phyloP scores from a whole-genome alignment of 768 basidiomycete species.

The Leccinellum albellum region DNA sequence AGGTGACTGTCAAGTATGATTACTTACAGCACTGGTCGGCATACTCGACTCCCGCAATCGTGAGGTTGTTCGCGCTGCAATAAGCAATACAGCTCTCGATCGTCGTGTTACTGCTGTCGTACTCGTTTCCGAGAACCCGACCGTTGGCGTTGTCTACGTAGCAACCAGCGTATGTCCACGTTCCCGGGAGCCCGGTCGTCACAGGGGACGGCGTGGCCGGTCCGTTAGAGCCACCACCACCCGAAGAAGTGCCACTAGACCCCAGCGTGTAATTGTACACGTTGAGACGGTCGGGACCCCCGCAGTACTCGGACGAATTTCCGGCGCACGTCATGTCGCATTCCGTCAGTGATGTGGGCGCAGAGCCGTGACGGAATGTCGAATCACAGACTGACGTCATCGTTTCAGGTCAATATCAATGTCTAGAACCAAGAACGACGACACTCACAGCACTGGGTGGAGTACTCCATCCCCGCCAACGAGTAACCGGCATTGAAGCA shows the following conservation, averaged over 20 bases:
- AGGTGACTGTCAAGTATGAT: not conserved
- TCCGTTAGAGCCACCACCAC: not conserved
- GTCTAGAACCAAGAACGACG: slow-evolving; percentile 18
- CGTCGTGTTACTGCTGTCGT: slow-evolving; percentile 43
- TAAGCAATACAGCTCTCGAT: slow-evolving; percentile 58
- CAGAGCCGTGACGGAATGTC: slow-evolving; percentile 18
- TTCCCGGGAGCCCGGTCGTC: slow-evolving; percentile 46
- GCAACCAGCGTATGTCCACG: slow-evolving; percentile 62
- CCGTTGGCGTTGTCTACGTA: slow-evolving; percentile 72
- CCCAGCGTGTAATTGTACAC: slow-evolving; percentile 14
- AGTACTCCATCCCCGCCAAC: slow-evolving; percentile 44
- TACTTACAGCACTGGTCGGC: slow-evolving; percentile 46
- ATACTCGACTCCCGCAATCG: slow-evolving; percentile 70
- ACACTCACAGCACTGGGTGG: slow-evolving; percentile 47
- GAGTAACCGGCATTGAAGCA: slow-evolving; percentile 41
- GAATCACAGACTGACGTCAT: slow-evolving; percentile 24
- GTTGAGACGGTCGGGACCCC: slow-evolving; percentile 55
- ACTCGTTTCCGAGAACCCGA: slow-evolving; percentile 48
- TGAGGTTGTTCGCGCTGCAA: slow-evolving; percentile 55
- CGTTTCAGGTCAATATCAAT: slow-evolving; percentile 40
- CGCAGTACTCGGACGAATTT: slow-evolving; percentile 56
- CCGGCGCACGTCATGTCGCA: slow-evolving; percentile 41
- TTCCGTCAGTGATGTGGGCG: slow-evolving; percentile 41
- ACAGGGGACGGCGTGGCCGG: slow-evolving; percentile 37
- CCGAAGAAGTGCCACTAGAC: not conserved